phyloP scores from a whole-genome alignment of 352 stramenopile species.

The Globisporangium emineosum region DNA sequence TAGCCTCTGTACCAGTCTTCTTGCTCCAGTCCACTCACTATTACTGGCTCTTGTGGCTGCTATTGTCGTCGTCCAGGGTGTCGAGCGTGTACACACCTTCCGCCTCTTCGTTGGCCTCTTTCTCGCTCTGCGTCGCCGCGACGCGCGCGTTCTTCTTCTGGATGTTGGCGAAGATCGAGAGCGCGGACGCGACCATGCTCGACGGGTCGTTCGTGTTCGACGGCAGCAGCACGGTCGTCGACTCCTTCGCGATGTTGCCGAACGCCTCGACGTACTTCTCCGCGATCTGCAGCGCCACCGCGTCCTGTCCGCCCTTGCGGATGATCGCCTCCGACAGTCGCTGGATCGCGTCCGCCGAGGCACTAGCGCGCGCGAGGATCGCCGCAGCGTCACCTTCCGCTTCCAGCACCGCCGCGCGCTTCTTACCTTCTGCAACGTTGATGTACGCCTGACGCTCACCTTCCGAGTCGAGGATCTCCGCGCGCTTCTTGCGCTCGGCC shows the following conservation, averaged over 20 bases:
- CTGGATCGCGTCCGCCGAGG: slow-evolving; percentile 79
- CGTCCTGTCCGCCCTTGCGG: slow-evolving; percentile 66
- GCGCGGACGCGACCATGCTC: slow-evolving; percentile 87
- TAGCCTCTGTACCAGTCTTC: not conserved
- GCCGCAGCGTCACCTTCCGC: slow-evolving; percentile 83
- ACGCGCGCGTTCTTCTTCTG: slow-evolving; percentile 68
- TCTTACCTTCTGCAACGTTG: slow-evolving; percentile 90
- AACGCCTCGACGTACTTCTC: slow-evolving; percentile 93
- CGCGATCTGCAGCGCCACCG: slow-evolving; percentile 82
- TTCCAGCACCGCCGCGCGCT: slow-evolving; percentile 81
- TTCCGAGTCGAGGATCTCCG: slow-evolving; percentile 91
- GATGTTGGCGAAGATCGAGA: slow-evolving; percentile 87
- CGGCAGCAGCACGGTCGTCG: slow-evolving; percentile 82
- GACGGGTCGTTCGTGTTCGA: slow-evolving; percentile 82
- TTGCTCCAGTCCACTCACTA: not conserved
- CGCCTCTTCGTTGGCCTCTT: slow-evolving; percentile 21
- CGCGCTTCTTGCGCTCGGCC: slow-evolving; percentile 89
- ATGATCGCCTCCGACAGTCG: slow-evolving; percentile 71
- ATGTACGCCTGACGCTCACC: slow-evolving; percentile 84
- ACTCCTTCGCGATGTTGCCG: slow-evolving; percentile 87
- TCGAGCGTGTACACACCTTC: slow-evolving; percentile 58
- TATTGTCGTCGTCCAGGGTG: slow-evolving; percentile 37
- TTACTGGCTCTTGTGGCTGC: slow-evolving; percentile 15
- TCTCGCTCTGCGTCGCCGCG: slow-evolving; percentile 19
- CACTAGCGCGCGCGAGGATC: slow-evolving; percentile 79